phyloP scores from a whole-genome alignment of 805 yeast genomes.

The Spathaspora passalidarum region DNA sequence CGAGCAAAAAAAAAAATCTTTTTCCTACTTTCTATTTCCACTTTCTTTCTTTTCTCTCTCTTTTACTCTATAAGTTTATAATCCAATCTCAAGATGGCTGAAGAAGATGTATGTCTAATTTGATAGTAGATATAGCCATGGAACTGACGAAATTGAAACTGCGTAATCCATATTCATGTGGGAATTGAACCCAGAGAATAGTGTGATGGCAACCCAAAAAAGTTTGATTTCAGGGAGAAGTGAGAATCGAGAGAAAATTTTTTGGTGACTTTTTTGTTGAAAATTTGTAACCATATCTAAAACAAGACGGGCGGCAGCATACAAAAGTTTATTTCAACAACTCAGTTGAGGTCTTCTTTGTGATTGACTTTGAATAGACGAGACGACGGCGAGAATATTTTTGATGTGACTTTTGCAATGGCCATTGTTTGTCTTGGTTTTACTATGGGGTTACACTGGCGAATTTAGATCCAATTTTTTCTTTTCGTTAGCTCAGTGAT shows the following conservation, averaged over 20 bases:
- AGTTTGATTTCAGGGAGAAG: not conserved
- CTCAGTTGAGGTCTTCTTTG: no score
- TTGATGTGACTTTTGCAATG: not conserved
- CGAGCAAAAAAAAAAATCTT: conserved; percentile 13
- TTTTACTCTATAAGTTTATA: conserved; percentile 7
- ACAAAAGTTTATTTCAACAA: no score
- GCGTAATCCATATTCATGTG: not conserved
- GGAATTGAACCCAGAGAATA: not conserved
- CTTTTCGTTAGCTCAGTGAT: not conserved
- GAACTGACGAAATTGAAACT: not conserved
- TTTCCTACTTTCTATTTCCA: conserved; percentile 19
- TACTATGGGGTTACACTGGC: not conserved
- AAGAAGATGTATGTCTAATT: conserved; percentile 36
- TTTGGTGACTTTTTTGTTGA: no score
- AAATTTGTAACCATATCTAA: no score
- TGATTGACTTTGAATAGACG: not conserved
- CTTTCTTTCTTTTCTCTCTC: conserved; percentile 12
- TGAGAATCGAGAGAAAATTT: no score
- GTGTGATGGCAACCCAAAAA: not conserved
- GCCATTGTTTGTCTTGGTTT: not conserved
- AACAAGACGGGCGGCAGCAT: no score
- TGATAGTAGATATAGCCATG: not conserved
- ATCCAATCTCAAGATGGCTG: conserved; percentile 32
- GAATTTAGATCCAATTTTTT: not conserved
- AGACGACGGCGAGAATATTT: not conserved